Percentiles rank a stretch among this genome's conserved stretches.
Conservation (phyloP, 2,329 filamentous ascomycete genomes). For the Calonectria pseudoreteaudii region DNA sequence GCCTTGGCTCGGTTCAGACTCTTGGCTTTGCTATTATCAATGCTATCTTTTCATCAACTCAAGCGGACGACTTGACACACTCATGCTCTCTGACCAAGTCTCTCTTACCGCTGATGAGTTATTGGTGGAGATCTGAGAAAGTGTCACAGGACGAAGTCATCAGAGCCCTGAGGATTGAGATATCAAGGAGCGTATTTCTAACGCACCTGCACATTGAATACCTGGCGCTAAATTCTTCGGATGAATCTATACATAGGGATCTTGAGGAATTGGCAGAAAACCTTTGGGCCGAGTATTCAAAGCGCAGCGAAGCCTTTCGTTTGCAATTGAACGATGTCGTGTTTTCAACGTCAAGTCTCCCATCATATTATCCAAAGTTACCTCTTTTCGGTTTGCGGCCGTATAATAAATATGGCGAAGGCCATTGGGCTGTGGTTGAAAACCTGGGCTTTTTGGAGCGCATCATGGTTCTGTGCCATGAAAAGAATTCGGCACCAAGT, state of each 20-base stretch:
- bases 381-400: constrained; percentile 65
- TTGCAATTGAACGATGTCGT: constrained; percentile 83
- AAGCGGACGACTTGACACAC: constrained; percentile 76
- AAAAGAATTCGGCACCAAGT: constrained; percentile 38
- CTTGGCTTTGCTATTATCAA: constrained; percentile 83
- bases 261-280: constrained; percentile 76
- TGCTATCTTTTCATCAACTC: constrained; percentile 71
- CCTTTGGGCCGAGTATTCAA: constrained; percentile 83
- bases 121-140: constrained; percentile 82
- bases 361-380: constrained; percentile 59
- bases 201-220: constrained; percentile 73
- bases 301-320: constrained; percentile 75
- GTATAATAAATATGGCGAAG: constrained; percentile 66
- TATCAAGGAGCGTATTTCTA: constrained; percentile 79
- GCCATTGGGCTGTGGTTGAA: constrained; percentile 71
- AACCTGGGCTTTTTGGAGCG: constrained; percentile 69
- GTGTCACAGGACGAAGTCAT: constrained; percentile 70
- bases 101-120: constrained; percentile 77
- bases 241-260: constrained; percentile 54
- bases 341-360: constrained; percentile 61
- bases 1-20: constrained; percentile 74
- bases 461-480: constrained; percentile 51
- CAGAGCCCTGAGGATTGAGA: constrained; percentile 78
- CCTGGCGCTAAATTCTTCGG: constrained; percentile 58
- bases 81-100: constrained; percentile 69